A percentile compares a stretch with the other conserved stretches of the same genome.
Conservation (phyloP, 2,329 filamentous ascomycete species). For the Pseudogymnoascus sp. region DNA sequence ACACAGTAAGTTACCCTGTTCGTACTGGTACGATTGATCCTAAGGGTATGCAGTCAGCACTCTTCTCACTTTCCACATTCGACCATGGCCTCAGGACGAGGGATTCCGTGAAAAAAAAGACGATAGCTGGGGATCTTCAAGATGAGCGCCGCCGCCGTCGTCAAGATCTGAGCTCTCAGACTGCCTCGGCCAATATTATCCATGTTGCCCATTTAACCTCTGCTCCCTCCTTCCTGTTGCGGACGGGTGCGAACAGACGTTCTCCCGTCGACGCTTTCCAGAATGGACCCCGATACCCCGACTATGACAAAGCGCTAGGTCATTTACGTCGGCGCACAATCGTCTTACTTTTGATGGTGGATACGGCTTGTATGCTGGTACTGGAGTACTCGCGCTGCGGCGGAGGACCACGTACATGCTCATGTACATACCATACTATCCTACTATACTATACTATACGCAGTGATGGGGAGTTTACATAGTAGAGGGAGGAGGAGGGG, state of each 20-base stretch:
- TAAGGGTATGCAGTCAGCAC: neutral
- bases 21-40: constrained; percentile 4
- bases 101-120: neutral
- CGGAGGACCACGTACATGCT: neutral
- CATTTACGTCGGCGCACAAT: neutral
- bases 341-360: constrained; percentile 2
- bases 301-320: constrained; percentile 6
- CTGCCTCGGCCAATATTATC: neutral
- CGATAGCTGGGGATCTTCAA: neutral
- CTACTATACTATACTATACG: neutral
- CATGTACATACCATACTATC: neutral
- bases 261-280: neutral
- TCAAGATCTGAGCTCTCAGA: neutral
- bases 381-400: neutral
- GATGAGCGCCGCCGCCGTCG: neutral
- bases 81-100: neutral
- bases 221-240: neutral
- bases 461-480: neutral
- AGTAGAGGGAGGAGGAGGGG: neutral
- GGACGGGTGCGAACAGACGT: neutral
- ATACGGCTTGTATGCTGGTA: neutral
- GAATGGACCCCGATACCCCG: neutral
- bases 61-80: constrained; percentile 2
- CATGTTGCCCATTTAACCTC: neutral
- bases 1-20: neutral